These are phyloP conservation scores for Penicillium sp. DNA, from an alignment of 2,329 filamentous ascomycete genomes.

Conservation along the genomic window DNA sequence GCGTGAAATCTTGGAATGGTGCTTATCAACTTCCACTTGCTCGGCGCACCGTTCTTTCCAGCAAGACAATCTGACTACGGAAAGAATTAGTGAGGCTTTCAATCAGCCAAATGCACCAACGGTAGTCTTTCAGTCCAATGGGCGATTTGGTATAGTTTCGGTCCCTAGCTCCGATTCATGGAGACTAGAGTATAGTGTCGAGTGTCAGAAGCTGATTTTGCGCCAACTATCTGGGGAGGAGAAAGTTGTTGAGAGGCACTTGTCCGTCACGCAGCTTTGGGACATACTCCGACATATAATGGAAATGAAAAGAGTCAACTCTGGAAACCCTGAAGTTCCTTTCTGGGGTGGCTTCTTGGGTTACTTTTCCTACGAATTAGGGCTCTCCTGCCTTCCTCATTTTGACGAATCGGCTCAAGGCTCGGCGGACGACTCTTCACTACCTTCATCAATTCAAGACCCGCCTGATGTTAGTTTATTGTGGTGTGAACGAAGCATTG, in stretches of 20 bases:
- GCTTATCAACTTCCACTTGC: conserved; percentile 24
- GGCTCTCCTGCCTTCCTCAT: conserved; percentile 53
- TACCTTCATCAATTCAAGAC: conserved; percentile 22
- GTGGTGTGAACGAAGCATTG: conserved; percentile 70
- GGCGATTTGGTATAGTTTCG: conserved; percentile 34
- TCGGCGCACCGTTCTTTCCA: conserved; percentile 25
- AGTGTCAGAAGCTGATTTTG: conserved; percentile 20
- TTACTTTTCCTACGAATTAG: conserved; percentile 78
- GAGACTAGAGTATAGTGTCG: conserved; percentile 34
- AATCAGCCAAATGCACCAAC: conserved; percentile 29
- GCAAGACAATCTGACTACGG: conserved; percentile 23
- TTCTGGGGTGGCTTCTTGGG: conserved; percentile 84
- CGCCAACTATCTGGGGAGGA: conserved; percentile 15
- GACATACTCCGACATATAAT: conserved; percentile 36
- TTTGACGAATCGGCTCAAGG: conserved; percentile 30
- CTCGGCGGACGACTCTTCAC: neutral
- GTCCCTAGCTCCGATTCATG: conserved; percentile 33
- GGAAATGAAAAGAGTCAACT: conserved; percentile 35
- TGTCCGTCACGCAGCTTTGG: conserved; percentile 28
- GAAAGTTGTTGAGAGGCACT: conserved; percentile 12
- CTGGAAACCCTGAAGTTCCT: conserved; percentile 39
- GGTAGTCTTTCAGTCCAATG: conserved; percentile 44
- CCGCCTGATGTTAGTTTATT: conserved; percentile 68
- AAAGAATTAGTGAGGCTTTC: conserved; percentile 31
- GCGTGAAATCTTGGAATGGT: conserved; percentile 40